Evolutionary conservation across 345 rosid genomes (phyloP).

Genomic region (Rhodamnia rubescens): DNA sequence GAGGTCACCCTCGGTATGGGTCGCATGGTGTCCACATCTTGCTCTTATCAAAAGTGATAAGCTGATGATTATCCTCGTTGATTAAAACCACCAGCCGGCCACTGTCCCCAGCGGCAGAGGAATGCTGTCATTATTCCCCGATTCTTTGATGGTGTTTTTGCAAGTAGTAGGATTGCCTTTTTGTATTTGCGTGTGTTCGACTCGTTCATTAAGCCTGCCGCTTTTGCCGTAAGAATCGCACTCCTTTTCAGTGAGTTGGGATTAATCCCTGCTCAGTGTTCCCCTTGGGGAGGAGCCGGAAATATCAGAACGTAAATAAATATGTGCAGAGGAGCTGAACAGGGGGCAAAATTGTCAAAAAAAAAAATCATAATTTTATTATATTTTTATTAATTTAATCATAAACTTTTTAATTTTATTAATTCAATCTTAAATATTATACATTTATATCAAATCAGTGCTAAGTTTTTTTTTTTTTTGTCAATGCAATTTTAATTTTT

Average conservation of each 20-base stretch:
- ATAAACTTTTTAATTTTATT: too few relatives aligned
- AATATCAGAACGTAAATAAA: neutral
- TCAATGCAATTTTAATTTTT: too few relatives aligned
- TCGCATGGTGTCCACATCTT: neutral
- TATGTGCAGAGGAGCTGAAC: neutral
- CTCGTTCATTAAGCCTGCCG: neutral
- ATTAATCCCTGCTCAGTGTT: neutral
- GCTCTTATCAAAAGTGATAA: neutral
- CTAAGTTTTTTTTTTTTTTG: too few relatives aligned
- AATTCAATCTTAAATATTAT: too few relatives aligned
- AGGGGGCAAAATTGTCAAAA: too few relatives aligned
- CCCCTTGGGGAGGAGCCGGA: neutral
- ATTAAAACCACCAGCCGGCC: neutral
- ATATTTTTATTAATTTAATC: too few relatives aligned
- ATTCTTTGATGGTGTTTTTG: neutral
- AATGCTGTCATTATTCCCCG: neutral
- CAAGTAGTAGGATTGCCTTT: neutral
- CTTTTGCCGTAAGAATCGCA: neutral
- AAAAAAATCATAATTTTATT: too few relatives aligned
- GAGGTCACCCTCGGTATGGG: neutral
- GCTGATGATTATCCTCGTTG: neutral
- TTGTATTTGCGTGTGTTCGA: neutral
- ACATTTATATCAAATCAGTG: too few relatives aligned
- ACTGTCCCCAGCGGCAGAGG: neutral
- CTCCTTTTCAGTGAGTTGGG: neutral